These are phyloP conservation scores for Nakazawaea sp. DNA, from an alignment of 805 yeast species.

Conservation along the genomic window DNA sequence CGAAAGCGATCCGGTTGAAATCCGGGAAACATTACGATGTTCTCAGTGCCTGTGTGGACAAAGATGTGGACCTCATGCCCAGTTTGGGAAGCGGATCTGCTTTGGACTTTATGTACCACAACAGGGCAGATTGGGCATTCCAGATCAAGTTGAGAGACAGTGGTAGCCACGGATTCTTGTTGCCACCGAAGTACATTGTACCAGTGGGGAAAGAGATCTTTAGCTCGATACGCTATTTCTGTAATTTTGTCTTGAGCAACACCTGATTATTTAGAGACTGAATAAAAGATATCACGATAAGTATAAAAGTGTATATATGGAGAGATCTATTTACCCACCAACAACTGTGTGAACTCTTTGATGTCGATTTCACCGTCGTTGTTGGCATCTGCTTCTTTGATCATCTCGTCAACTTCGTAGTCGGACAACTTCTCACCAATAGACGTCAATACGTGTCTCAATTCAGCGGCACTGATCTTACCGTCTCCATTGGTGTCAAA, in stretches of 20 bases:
- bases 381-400: constrained; percentile 89
- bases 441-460: constrained; percentile 93
- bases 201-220: constrained; percentile 78
- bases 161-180: constrained; percentile 75
- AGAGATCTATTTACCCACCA: constrained; percentile 59
- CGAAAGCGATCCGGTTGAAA: constrained; percentile 61
- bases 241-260: constrained; percentile 33
- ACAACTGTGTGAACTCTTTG: constrained; percentile 89
- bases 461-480: constrained; percentile 91
- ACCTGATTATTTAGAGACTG: too few species aligned
- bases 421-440: constrained; percentile 96
- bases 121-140: constrained; percentile 77
- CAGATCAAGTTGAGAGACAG: constrained; percentile 77
- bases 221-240: constrained; percentile 62
- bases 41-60: constrained; percentile 71
- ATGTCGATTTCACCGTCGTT: constrained; percentile 97
- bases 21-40: constrained; percentile 65
- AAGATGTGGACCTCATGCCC: constrained; percentile 67
- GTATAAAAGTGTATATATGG: too few species aligned
- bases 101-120: constrained; percentile 78
- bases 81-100: constrained; percentile 77
- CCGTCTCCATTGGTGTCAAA: constrained; percentile 97
- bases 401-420: constrained; percentile 96
- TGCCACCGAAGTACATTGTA: constrained; percentile 60
- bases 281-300: too few species aligned